phyloP scores from a whole-genome alignment of 2,329 filamentous ascomycete species.

The Trichoderma breve region DNA sequence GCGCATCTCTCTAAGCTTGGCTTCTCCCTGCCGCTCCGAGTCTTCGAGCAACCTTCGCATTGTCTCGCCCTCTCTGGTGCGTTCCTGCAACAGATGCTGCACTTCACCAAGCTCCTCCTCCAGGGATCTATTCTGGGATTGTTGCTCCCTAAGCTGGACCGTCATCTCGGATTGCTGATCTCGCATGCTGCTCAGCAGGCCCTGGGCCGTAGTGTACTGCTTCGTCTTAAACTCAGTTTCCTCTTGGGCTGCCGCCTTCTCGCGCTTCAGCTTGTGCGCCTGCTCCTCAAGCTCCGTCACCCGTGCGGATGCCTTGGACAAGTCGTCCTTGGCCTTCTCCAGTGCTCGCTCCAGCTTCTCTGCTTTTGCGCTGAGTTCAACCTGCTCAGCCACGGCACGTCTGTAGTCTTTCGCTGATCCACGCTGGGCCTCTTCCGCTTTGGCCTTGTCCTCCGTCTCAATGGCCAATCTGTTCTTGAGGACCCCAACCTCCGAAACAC shows the following conservation, averaged over 20 bases:
- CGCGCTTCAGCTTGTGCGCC: slow-evolving; percentile 63
- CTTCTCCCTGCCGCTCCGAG: slow-evolving; percentile 78
- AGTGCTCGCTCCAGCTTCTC: slow-evolving; percentile 73
- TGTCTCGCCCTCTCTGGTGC: slow-evolving; percentile 87
- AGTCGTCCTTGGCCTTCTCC: slow-evolving; percentile 68
- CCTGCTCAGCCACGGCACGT: slow-evolving; percentile 73
- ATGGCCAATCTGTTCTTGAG: slow-evolving; percentile 76
- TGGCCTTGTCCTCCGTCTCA: slow-evolving; percentile 68
- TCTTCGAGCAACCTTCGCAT: slow-evolving; percentile 89
- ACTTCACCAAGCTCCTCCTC: slow-evolving; percentile 92
- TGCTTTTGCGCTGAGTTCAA: slow-evolving; percentile 69
- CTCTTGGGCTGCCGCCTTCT: slow-evolving; percentile 67
- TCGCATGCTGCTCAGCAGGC: slow-evolving; percentile 85
- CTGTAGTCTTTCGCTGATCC: slow-evolving; percentile 74
- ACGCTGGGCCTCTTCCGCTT: slow-evolving; percentile 76
- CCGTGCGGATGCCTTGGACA: slow-evolving; percentile 61
- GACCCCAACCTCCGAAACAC: slow-evolving; percentile 72
- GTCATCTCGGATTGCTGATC: slow-evolving; percentile 86
- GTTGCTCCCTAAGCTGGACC: slow-evolving; percentile 87
- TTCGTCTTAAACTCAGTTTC: slow-evolving; percentile 81
- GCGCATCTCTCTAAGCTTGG: slow-evolving; percentile 82
- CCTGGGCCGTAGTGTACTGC: slow-evolving; percentile 82
- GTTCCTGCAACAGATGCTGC: slow-evolving; percentile 79
- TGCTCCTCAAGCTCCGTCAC: slow-evolving; percentile 72
- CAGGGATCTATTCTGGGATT: slow-evolving; percentile 75